A percentile compares a stretch with the other conserved stretches of the same genome.
Conservation (phyloP, 2,329 filamentous ascomycete species). For the Venturia carpophila region DNA sequence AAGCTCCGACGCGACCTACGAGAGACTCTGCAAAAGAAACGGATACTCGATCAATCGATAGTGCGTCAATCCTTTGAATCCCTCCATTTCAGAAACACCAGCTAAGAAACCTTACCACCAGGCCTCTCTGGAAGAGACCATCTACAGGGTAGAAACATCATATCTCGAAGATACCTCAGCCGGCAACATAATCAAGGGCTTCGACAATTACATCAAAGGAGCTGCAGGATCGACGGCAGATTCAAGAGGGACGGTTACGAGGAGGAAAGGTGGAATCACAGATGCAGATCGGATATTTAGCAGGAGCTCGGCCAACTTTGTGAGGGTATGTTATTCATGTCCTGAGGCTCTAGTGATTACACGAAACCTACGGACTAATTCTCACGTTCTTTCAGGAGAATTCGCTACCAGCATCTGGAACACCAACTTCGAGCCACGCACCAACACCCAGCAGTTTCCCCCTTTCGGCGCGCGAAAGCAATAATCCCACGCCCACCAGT, state of each 20-base stretch:
- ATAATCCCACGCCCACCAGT: constrained; percentile 35
- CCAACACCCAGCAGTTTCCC: constrained; percentile 41
- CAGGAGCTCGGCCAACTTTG: constrained; percentile 34
- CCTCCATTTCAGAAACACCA: neutral
- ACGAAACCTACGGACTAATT: neutral
- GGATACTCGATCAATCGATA: constrained; percentile 53
- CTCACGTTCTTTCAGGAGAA: constrained; percentile 25
- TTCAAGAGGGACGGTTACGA: constrained; percentile 39
- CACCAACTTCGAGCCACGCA: constrained; percentile 40
- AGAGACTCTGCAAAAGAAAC: constrained; percentile 58
- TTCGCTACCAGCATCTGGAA: constrained; percentile 32
- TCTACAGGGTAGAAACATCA: constrained; percentile 71
- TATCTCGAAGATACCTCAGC: constrained; percentile 80
- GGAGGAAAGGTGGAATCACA: constrained; percentile 53
- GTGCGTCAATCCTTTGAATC: constrained; percentile 33
- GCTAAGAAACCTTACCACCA: constrained; percentile 25
- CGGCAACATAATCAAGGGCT: constrained; percentile 95
- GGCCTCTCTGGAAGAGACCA: constrained; percentile 66
- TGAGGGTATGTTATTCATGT: constrained; percentile 26
- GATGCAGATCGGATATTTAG: constrained; percentile 68
- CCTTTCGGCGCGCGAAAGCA: constrained; percentile 35
- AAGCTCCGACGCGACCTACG: constrained; percentile 60
- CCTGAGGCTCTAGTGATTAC: neutral
- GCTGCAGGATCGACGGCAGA: constrained; percentile 46
- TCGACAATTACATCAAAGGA: constrained; percentile 97